Percentiles rank a stretch among this genome's conserved stretches.
phyloP scores from a whole-genome alignment of 495 filamentous ascomycete genomes.

The Symbiotaphrina buchneri region DNA sequence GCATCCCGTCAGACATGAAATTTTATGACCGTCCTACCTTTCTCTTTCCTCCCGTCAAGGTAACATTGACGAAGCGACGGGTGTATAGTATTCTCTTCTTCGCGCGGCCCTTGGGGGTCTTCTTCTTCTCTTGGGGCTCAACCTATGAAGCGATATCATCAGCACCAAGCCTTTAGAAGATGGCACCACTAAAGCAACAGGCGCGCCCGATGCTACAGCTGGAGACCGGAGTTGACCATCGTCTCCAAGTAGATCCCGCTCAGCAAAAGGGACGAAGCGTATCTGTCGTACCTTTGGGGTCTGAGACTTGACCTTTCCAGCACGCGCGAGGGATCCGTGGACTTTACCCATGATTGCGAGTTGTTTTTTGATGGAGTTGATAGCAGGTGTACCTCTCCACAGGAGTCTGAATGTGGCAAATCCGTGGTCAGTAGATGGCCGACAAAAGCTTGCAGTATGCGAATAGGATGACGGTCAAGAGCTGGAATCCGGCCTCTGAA shows the following conservation, averaged over 20 bases:
- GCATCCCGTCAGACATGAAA: background rate
- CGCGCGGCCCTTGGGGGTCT: conserved; percentile 90
- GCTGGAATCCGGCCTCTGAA: background rate
- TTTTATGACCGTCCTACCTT: conserved; percentile 37
- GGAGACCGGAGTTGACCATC: no score
- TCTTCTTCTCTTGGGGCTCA: conserved; percentile 79
- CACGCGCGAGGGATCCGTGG: conserved; percentile 85
- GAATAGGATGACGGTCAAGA: no score
- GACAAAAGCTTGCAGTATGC: no score
- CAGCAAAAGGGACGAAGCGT: background rate
- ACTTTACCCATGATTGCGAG: conserved; percentile 68
- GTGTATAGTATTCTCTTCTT: conserved; percentile 97
- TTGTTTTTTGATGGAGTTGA: no score
- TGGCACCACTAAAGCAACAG: background rate
- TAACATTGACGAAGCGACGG: conserved; percentile 98
- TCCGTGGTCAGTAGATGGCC: no score
- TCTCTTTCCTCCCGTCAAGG: conserved; percentile 96
- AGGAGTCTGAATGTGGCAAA: no score
- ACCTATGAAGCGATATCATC: conserved; percentile 26
- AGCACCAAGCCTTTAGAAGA: background rate
- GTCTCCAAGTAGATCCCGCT: background rate
- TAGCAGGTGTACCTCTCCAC: no score
- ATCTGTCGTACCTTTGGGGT: conserved; percentile 54
- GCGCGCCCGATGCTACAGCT: background rate
- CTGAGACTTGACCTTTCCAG: conserved; percentile 88